These are phyloP conservation scores for Corchorus capsularis DNA, from an alignment of 345 rosid species.

Conservation along the genomic window DNA sequence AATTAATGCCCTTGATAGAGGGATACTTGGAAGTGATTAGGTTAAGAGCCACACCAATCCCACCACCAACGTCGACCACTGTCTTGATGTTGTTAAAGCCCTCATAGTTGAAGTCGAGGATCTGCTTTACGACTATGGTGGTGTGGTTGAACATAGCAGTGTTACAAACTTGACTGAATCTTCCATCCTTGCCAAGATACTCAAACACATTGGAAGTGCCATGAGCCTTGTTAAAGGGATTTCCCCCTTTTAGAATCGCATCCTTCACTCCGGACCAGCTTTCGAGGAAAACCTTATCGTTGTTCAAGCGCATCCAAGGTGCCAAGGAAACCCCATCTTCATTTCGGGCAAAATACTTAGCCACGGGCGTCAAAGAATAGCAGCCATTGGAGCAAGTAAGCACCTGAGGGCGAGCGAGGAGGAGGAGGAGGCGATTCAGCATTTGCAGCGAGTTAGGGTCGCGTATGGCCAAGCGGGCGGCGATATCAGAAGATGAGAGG, in stretches of 20 bases:
- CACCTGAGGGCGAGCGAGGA: conserved; percentile 46
- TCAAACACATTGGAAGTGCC: conserved; percentile 48
- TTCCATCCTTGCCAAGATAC: conserved; percentile 44
- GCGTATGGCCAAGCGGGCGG: conserved; percentile 28
- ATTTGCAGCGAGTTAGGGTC: conserved; percentile 41
- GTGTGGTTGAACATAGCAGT: conserved; percentile 56
- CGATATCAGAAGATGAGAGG: conserved; percentile 50
- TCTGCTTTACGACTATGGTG: conserved; percentile 42
- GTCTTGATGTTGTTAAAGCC: conserved; percentile 50
- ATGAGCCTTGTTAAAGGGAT: conserved; percentile 58
- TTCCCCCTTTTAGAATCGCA: conserved; percentile 56
- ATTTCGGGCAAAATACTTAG: conserved; percentile 17
- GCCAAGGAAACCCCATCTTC: conserved; percentile 18
- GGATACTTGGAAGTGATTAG: conserved; percentile 53
- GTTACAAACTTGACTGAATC: conserved; percentile 54
- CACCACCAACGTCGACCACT: conserved; percentile 73
- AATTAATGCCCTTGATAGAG: conserved; percentile 44
- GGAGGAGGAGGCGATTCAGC: conserved; percentile 49
- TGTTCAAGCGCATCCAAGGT: neutral
- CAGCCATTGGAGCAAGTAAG: conserved; percentile 34
- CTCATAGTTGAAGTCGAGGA: conserved; percentile 50
- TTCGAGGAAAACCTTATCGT: conserved; percentile 13
- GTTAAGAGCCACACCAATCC: conserved; percentile 52
- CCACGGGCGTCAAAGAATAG: conserved; percentile 15
- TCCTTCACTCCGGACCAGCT: conserved; percentile 38